phyloP scores from a whole-genome alignment of 495 filamentous ascomycete species.

The Xylaria acuta region DNA sequence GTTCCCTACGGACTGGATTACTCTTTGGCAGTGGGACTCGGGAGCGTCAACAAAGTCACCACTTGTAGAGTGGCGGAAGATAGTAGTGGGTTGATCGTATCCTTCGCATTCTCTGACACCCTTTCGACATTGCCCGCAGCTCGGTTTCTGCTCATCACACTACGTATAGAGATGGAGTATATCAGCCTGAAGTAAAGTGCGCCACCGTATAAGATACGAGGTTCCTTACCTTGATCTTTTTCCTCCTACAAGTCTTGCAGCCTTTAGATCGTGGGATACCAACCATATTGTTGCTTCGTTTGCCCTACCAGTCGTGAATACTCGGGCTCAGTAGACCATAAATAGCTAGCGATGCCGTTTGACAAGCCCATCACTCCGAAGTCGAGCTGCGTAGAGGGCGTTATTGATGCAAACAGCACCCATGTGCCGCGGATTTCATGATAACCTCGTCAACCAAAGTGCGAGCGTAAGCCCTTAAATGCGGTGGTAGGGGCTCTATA shows the following conservation, averaged over 20 bases:
- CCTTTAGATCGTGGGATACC: conserved; percentile 25
- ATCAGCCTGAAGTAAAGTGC: neutral
- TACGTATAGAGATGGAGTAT: neutral
- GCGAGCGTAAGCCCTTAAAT: neutral
- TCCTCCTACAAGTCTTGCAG: conserved; percentile 23
- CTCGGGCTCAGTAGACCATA: neutral
- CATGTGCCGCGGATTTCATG: neutral
- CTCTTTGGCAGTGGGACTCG: neutral
- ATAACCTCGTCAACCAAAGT: neutral
- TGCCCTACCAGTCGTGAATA: neutral
- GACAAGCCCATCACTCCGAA: neutral
- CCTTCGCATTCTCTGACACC: conserved; percentile 23
- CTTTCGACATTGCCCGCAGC: conserved; percentile 24
- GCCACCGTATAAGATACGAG: neutral
- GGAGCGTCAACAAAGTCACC: neutral
- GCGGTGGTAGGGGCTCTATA: neutral
- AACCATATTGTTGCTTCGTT: conserved; percentile 8
- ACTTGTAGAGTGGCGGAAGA: conserved; percentile 20
- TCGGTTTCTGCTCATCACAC: conserved; percentile 25
- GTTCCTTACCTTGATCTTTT: conserved; percentile 23
- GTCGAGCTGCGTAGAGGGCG: neutral
- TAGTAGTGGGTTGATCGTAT: conserved; percentile 19
- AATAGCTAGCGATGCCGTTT: neutral
- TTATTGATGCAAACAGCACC: neutral
- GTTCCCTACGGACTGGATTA: neutral